Base-by-base conservation (phyloP, 441 rosid genomes). In the Corymbia citriodora region DNA sequence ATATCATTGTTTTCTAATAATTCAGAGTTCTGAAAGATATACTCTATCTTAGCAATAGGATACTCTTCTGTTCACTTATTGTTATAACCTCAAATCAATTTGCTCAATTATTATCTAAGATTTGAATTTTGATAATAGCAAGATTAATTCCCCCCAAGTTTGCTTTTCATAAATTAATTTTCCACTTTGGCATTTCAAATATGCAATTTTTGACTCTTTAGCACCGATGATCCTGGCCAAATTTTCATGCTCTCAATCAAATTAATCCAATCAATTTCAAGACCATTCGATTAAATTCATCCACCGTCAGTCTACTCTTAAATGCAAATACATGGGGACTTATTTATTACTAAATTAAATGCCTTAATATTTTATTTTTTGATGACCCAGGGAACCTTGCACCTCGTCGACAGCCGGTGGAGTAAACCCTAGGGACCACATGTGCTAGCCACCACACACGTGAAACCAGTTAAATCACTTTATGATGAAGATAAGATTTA, bases 291-390 rank as follows among this genome's bases (percentile, higher is more conserved):
- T 15, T 65, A 65, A 65, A 15, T n/a, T n/a, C 18, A 29, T 63
- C 0, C 0, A 4, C 1, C 18, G 2, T 1, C 5, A 0, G 4
- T 29, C 9, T 33, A n/a, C 14, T n/a, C n/a, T 29, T 3, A n/a
- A 65, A 65, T 65, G 10, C 9, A 65, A n/a, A 65, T 7, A 7
- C 7, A 29, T 7, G 36, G 5, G 1, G n/a, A 3, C 36, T 65
- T 65, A 65, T 59, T 59, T 25, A n/a, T 21, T n/a, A 15, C 10
- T 65, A n/a, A n/a, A 15, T 65, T 2, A 15, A 65, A 65, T 65
- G 19, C 9, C 8, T 65, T 68, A n/a, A 65, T 57, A 4, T 68
- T 68, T 31, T 65, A n/a, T n/a, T n/a, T n/a, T n/a, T n/a, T n/a
- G n/a, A n/a, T n/a, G n/a, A n/a, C n/a, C n/a, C n/a, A n/a, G n/a